These are phyloP conservation scores for Boletellus deceptivus DNA, from an alignment of 1,284 basidiomycete species.

Conservation along the genomic window DNA sequence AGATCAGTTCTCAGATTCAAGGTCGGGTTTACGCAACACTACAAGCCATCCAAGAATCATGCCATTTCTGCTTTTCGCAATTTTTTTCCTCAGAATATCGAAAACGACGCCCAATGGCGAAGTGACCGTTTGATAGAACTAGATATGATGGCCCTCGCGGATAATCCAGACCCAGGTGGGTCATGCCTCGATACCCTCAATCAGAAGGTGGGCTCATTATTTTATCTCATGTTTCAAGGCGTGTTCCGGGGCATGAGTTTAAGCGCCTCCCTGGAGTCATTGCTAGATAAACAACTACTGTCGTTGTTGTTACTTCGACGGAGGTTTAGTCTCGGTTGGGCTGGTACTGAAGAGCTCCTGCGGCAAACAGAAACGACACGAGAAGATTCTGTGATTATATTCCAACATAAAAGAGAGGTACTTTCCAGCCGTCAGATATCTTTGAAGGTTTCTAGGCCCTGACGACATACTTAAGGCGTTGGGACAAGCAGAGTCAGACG, in stretches of 20 bases:
- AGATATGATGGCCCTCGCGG: neutral
- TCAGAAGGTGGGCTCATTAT: neutral
- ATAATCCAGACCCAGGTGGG: neutral
- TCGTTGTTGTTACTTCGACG: conserved; percentile 38
- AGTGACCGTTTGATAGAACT: neutral
- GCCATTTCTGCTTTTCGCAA: neutral
- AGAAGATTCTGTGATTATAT: conserved; percentile 37
- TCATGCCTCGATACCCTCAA: neutral
- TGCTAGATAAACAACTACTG: neutral
- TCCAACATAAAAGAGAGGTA: conserved; percentile 1
- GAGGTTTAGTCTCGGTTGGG: conserved; percentile 57
- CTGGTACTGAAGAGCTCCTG: conserved; percentile 56
- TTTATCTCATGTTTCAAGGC: neutral
- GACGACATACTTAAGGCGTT: neutral
- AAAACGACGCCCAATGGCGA: neutral
- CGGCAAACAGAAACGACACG: conserved; percentile 49
- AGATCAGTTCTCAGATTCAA: neutral
- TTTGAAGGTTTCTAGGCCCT: no score
- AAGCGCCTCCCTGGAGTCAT: neutral
- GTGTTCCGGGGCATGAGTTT: neutral
- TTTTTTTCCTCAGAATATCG: neutral
- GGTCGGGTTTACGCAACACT: neutral
- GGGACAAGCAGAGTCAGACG: neutral
- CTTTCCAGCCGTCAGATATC: neutral
- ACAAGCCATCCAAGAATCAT: neutral